Evolutionary conservation across 1,284 basidiomycete genomes (phyloP).

Genomic region (Butyriboletus regius): DNA sequence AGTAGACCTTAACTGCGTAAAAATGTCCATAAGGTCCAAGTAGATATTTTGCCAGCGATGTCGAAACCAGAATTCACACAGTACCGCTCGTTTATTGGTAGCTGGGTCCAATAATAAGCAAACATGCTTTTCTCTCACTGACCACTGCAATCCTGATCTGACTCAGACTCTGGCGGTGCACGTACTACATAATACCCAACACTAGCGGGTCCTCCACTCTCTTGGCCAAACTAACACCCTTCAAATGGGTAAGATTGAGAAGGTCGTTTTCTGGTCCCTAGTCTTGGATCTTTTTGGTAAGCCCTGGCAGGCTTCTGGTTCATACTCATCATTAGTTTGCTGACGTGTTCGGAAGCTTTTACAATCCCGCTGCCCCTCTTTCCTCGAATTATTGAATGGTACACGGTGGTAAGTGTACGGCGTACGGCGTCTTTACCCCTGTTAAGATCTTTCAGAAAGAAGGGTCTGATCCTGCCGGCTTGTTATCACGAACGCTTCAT

Average conservation of each 20-base stretch:
- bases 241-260: conserved; percentile 61
- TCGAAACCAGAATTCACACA: not conserved
- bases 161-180: not conserved
- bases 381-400: conserved; percentile 84
- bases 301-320: not conserved
- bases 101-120: not conserved
- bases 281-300: conserved; percentile 76
- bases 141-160: not conserved
- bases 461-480: conserved; percentile 57
- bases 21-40: not conserved
- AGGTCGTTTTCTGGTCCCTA: conserved; percentile 74
- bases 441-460: conserved; percentile 49
- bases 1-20: conserved; percentile 1
- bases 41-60: not conserved
- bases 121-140: not conserved
- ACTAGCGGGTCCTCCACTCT: not conserved
- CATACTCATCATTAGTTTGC: not conserved
- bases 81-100: not conserved
- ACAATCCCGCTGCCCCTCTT: conserved; percentile 92
- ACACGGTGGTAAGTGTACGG: conserved; percentile 52
- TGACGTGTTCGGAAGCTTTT: conserved; percentile 52
- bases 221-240: not conserved
- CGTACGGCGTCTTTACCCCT: not conserved
- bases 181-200: not conserved
- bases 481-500: conserved; percentile 62